Conservation (phyloP, 2,329 filamentous ascomycete genomes). For the Fusarium virguliforme region DNA sequence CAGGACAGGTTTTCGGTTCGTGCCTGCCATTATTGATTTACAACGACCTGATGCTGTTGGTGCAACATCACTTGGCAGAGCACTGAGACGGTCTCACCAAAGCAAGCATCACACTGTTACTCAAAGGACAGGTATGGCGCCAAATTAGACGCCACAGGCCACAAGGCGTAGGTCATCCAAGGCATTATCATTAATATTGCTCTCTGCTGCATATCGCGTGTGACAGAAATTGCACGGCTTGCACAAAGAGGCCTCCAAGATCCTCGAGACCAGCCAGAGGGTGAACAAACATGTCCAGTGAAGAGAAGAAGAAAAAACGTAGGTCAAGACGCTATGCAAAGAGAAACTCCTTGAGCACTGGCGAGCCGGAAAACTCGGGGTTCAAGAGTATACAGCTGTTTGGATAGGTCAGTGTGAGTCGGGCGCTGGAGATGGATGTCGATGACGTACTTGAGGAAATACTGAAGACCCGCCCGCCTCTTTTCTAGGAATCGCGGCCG, state of each 20-base stretch:
- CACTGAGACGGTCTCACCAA: background rate
- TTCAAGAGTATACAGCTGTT: constrained; percentile 89
- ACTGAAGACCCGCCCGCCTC: constrained; percentile 85
- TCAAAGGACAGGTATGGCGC: background rate
- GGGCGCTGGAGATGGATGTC: background rate
- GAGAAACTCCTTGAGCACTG: constrained; percentile 91
- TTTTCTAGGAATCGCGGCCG: constrained; percentile 88
- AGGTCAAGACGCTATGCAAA: constrained; percentile 68
- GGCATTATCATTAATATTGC: constrained; percentile 51
- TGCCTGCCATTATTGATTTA: background rate
- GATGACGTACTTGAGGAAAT: constrained; percentile 87
- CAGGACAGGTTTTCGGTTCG: background rate
- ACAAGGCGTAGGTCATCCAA: constrained; percentile 40
- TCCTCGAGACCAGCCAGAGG: constrained; percentile 26
- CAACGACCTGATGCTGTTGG: background rate
- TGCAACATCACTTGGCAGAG: background rate
- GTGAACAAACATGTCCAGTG: constrained; percentile 42
- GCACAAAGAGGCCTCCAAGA: constrained; percentile 44
- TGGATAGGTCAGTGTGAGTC: constrained; percentile 33
- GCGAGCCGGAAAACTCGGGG: constrained; percentile 93
- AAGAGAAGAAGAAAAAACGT: constrained; percentile 37
- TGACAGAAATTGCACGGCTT: constrained; percentile 38
- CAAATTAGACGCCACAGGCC: background rate
- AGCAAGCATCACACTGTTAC: background rate
- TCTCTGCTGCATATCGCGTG: constrained; percentile 35